These are phyloP conservation scores for Nannizzia gypsea DNA, from an alignment of 2,329 filamentous ascomycete species.

Conservation along the genomic window DNA sequence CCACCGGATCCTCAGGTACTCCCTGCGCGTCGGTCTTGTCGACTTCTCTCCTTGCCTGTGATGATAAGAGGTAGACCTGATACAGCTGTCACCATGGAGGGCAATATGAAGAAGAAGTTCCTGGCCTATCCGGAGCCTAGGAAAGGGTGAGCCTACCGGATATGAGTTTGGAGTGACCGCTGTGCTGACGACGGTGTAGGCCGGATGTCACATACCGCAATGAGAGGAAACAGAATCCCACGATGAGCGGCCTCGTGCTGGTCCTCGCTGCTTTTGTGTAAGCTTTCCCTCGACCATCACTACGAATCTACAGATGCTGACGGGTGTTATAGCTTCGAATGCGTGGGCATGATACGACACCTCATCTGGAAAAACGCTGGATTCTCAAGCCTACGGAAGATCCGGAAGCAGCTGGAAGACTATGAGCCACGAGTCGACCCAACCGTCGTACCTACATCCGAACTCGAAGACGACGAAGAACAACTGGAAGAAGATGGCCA, in stretches of 20 bases:
- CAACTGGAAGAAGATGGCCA: slow-evolving; percentile 7
- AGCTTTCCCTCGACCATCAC: slow-evolving; percentile 15
- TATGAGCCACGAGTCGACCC: slow-evolving; percentile 45
- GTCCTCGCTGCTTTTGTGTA: slow-evolving; percentile 46
- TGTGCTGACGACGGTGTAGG: slow-evolving; percentile 4
- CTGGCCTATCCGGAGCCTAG: slow-evolving; percentile 8
- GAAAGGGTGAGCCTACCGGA: slow-evolving; percentile 1
- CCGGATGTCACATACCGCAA: slow-evolving; percentile 25
- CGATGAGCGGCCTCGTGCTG: slow-evolving; percentile 50
- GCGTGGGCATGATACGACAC: slow-evolving; percentile 44
- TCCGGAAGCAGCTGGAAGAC: slow-evolving; percentile 41
- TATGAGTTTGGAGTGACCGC: no score
- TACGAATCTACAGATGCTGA: no score
- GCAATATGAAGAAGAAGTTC: background rate
- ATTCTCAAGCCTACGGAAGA: slow-evolving; percentile 46
- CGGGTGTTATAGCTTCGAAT: slow-evolving; percentile 36
- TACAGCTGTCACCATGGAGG: background rate
- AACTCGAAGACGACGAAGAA: slow-evolving; percentile 6
- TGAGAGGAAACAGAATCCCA: slow-evolving; percentile 47
- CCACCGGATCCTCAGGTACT: no score
- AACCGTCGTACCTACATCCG: slow-evolving; percentile 40
- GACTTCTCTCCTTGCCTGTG: no score
- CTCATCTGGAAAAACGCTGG: slow-evolving; percentile 60
- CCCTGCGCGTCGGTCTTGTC: no score
- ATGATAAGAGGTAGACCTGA: background rate